Evolutionary conservation across 192 early-diverging fungal genomes (phyloP).

Genomic region (Entrophospora sp.): DNA sequence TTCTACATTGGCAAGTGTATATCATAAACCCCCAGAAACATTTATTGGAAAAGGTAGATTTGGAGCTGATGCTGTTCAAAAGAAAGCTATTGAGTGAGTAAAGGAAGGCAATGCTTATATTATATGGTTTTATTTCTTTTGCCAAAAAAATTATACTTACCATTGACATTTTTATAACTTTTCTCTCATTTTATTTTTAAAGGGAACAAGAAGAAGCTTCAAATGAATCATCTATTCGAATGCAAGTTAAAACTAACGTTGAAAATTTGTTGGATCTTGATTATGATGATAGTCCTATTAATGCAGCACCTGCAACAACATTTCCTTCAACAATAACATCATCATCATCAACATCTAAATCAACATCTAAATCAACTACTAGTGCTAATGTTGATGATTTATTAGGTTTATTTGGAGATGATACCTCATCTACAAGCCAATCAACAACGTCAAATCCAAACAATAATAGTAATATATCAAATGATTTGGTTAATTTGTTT

Average conservation of each 20-base stretch:
- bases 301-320: not conserved
- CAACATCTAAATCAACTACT: not conserved
- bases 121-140: not conserved
- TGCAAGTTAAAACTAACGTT: not conserved
- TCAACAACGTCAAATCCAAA: not conserved
- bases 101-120: not conserved
- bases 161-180: not conserved
- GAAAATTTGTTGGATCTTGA: constrained; percentile 8
- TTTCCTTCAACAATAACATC: not conserved
- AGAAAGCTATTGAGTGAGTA: constrained; percentile 39
- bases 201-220: constrained; percentile 21
- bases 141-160: not conserved
- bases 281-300: not conserved
- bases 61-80: constrained; percentile 47
- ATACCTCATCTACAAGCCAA: not conserved
- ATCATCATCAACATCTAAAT: not conserved
- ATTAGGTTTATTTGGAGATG: not conserved
- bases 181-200: not conserved
- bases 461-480: too few species aligned
- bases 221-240: not conserved
- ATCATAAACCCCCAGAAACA: constrained; percentile 79
- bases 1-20: constrained; percentile 84
- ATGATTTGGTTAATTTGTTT: too few species aligned
- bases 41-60: constrained; percentile 62
- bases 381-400: not conserved